Evolutionary conservation across 371 early-diverging fungal genomes (phyloP).

Genomic region (Mucor irregularis): DNA sequence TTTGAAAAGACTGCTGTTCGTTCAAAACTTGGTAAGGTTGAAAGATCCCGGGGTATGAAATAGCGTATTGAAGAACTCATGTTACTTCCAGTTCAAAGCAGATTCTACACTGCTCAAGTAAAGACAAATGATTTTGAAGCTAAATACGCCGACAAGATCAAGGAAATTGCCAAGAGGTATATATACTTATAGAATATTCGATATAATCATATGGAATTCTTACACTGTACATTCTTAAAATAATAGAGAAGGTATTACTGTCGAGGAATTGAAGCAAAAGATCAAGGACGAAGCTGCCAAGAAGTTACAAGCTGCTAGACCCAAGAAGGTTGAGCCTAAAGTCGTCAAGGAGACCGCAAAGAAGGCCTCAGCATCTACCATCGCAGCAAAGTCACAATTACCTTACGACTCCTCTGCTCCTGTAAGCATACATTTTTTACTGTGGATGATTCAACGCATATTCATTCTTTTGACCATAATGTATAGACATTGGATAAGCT

Average conservation of each 20-base stretch:
- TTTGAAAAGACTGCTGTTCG: not conserved
- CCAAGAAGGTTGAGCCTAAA: constrained; percentile 16
- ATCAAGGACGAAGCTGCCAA: constrained; percentile 36
- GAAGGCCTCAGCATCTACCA: constrained; percentile 30
- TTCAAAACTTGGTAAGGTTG: constrained; percentile 5
- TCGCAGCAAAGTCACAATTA: constrained; percentile 32
- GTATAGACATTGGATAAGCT: constrained; percentile 78
- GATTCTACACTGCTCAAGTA: constrained; percentile 17
- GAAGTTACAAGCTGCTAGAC: constrained; percentile 22
- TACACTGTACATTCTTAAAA: not conserved
- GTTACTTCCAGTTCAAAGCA: constrained; percentile 20
- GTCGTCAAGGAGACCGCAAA: constrained; percentile 17
- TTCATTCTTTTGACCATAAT: not conserved
- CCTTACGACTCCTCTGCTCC: constrained; percentile 52
- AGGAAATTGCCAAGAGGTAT: constrained; percentile 63
- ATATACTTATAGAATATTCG: not conserved
- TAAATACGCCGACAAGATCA: constrained; percentile 75
- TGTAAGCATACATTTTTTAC: constrained; percentile 21
- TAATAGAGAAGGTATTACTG: constrained; percentile 46
- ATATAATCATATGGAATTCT: not conserved
- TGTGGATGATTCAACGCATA: not conserved
- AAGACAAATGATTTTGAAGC: constrained; percentile 56
- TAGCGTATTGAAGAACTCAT: no score
- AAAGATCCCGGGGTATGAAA: no score
- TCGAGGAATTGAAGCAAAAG: constrained; percentile 55